Conservation (phyloP, 129 eudicot species). For the Rutidosis leptorrhynchoides region DNA sequence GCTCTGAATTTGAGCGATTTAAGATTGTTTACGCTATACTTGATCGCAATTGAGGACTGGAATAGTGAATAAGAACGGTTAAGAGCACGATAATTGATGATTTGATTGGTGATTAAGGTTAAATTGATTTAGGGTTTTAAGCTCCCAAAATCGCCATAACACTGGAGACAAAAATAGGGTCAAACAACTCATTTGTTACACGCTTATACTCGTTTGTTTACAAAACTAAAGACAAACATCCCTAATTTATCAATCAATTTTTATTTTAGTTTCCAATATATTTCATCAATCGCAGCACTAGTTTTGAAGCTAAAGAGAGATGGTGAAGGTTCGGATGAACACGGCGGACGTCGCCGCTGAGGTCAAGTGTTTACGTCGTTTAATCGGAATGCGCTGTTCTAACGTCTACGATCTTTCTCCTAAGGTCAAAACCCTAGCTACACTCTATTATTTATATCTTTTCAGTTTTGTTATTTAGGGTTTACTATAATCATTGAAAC, state of each 20-base stretch:
- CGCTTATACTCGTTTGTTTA: too few species aligned
- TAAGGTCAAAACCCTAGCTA: constrained; percentile 46
- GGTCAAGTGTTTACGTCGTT: constrained; percentile 82
- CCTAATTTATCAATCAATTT: neutral
- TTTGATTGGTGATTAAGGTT: too few species aligned
- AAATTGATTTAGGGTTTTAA: too few species aligned
- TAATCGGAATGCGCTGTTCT: constrained; percentile 98
- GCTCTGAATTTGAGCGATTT: too few species aligned
- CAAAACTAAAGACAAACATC: neutral
- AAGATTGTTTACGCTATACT: too few species aligned
- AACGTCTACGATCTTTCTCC: constrained; percentile 93
- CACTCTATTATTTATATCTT: neutral
- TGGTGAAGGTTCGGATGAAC: constrained; percentile 99
- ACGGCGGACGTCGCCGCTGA: constrained; percentile 99
- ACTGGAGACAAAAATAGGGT: too few species aligned
- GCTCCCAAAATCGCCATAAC: too few species aligned
- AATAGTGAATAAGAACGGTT: too few species aligned
- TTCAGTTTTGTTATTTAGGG: neutral
- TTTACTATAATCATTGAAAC: constrained; percentile 1
- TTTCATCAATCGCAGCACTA: neutral
- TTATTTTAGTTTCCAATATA: neutral
- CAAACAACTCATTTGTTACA: too few species aligned
- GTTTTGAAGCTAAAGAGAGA: constrained; percentile 15
- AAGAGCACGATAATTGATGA: too few species aligned
- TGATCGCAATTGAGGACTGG: too few species aligned